Percentiles rank a stretch among this genome's conserved stretches.
These are phyloP conservation scores for Botrytis medusae DNA, from an alignment of 2,329 filamentous ascomycete species.

Conservation along the genomic window DNA sequence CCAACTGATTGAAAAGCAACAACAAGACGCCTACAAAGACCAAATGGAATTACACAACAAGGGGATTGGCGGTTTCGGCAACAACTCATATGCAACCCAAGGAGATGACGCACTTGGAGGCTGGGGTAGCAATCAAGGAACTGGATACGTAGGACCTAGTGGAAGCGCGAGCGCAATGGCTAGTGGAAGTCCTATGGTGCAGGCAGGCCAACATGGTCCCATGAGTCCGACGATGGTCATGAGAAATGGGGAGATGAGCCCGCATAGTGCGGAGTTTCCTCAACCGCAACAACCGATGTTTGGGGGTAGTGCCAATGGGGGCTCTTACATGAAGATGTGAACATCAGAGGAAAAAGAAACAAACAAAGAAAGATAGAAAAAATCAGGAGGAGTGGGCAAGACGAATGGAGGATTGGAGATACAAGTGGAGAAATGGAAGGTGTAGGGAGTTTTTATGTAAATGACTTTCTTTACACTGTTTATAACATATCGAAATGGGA, in stretches of 20 bases:
- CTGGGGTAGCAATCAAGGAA: constrained; percentile 30
- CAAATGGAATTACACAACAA: constrained; percentile 38
- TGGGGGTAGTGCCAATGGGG: constrained; percentile 4
- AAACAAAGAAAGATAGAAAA: neutral
- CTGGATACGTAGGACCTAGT: constrained; percentile 8
- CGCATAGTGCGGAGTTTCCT: constrained; percentile 8
- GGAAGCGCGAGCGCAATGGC: constrained; percentile 13
- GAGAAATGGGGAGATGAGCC: neutral
- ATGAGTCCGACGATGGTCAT: constrained; percentile 6
- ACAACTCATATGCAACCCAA: constrained; percentile 27
- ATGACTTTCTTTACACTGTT: constrained; percentile 7
- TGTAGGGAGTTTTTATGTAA: constrained; percentile 7
- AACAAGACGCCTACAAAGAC: constrained; percentile 34
- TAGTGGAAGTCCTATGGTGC: neutral
- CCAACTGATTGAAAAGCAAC: constrained; percentile 36
- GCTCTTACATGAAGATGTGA: constrained; percentile 8
- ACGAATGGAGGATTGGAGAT: neutral
- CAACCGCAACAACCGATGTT: constrained; percentile 2
- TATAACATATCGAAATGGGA: neutral
- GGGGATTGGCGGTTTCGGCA: constrained; percentile 36
- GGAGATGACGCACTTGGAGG: constrained; percentile 37
- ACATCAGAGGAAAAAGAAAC: neutral
- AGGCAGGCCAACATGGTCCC: neutral
- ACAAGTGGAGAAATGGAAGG: neutral
- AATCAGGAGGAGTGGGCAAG: neutral